A percentile compares a stretch with the other conserved stretches of the same genome.
Evolutionary conservation across 1,139 yeast genomes (phyloP).

Genomic region (Geotrichum europaeum): DNA sequence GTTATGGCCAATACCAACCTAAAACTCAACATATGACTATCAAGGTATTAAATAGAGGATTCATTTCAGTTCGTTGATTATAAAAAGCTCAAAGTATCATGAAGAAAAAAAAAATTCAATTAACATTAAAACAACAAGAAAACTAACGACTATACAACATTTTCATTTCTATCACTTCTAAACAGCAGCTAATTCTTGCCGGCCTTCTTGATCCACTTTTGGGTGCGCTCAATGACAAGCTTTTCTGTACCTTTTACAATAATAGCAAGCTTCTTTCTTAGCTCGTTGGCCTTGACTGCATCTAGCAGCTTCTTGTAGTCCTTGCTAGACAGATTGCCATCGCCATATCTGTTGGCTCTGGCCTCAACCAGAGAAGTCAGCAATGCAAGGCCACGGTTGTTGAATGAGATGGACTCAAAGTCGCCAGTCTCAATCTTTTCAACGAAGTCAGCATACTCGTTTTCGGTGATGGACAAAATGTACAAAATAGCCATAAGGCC

Average conservation of each 20-base stretch:
- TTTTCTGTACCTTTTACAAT: constrained; percentile 34
- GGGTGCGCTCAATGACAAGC: constrained; percentile 30
- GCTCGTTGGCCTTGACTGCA: constrained; percentile 10
- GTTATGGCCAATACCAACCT: neutral
- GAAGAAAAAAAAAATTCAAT: neutral
- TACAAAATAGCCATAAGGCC: constrained; percentile 39
- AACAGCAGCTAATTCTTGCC: neutral
- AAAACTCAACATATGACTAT: neutral
- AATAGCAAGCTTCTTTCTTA: constrained; percentile 24
- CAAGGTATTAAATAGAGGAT: neutral
- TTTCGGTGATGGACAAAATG: constrained; percentile 31
- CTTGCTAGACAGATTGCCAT: constrained; percentile 28
- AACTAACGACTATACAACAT: neutral
- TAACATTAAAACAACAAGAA: neutral
- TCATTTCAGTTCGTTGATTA: neutral
- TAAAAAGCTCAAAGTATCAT: neutral
- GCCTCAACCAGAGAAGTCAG: constrained; percentile 23
- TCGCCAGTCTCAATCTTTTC: constrained; percentile 20
- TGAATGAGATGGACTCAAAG: constrained; percentile 14
- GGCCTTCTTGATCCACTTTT: constrained; percentile 13
- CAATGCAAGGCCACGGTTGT: constrained; percentile 12
- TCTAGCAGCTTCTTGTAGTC: constrained; percentile 27
- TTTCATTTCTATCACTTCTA: neutral
- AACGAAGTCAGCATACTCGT: constrained; percentile 22
- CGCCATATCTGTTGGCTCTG: constrained; percentile 28